Base-by-base conservation (phyloP, 2,329 filamentous ascomycete species). In the Hypoxylon sp. region DNA sequence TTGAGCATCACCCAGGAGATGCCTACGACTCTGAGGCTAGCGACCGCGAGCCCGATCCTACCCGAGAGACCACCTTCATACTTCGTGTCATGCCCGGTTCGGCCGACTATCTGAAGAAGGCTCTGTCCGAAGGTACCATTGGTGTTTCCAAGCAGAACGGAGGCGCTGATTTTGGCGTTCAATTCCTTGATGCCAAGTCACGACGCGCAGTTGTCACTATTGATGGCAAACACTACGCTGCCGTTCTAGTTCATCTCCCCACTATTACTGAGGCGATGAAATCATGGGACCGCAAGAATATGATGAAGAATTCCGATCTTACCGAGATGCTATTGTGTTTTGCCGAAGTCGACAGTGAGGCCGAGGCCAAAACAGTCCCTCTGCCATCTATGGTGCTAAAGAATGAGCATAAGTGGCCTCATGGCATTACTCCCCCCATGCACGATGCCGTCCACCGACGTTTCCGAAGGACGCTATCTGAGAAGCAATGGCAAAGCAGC, bases 21-120 rank as follows among this genome's bases (percentile, higher is more conserved):
- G 94, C 93, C 5, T 99, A 97, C 72, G 94, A 99, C 69, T 97
- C 92, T 2, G 94, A 97, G 71, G 91, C 92, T 8, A 94, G 91
- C 46, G 94, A 97, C 67, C 84, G 87, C 9, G 94, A 99, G 70
- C 73, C 77, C 7, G 94, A 99, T 65, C 94, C 94, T 0, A 81
- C 88, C 1, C 90, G 96, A 54, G 93, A 97, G 71, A 89, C 93
- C 65, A 88, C 95, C 59, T 90, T 97, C 60, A 80, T 99, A 6
- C 72, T 99, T 55, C 89, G 94, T 52, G 96, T 97, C 89, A 71
- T 86, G 45, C 90, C 91, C 0, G 92, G 91, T 0, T 89, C 97
- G 71, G 90, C 89, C 67, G 90, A 97, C 16, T 91, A 93, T 64
- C 75, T 99, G 17, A 82, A 86, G 27, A 81, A 86, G 54, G 85